Evolutionary conservation across 805 yeast species (phyloP).

Genomic region (Wickerhamomyces queroliae): DNA sequence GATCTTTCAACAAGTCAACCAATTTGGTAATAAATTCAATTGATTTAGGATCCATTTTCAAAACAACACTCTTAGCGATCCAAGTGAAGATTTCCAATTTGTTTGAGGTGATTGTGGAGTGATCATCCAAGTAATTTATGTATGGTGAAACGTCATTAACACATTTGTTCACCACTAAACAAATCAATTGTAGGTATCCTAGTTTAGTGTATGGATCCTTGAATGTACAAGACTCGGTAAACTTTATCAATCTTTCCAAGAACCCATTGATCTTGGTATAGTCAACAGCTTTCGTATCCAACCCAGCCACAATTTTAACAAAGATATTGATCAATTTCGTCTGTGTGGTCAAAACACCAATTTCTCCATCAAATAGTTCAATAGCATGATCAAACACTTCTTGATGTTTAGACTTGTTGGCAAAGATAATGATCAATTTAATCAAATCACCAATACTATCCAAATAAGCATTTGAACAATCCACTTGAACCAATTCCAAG

Average conservation of each 20-base stretch:
- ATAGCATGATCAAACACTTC: slow-evolving; percentile 33
- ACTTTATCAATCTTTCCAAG: slow-evolving; percentile 10
- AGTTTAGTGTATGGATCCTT: slow-evolving; percentile 27
- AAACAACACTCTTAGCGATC: slow-evolving; percentile 64
- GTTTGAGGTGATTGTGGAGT: slow-evolving; percentile 11
- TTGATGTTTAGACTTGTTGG: slow-evolving; percentile 34
- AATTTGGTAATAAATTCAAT: slow-evolving; percentile 27
- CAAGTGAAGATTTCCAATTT: slow-evolving; percentile 57
- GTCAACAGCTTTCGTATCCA: slow-evolving; percentile 38
- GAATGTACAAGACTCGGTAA: slow-evolving; percentile 5
- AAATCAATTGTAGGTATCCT: slow-evolving; percentile 50
- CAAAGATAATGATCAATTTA: slow-evolving; percentile 28
- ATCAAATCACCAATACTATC: slow-evolving; percentile 27
- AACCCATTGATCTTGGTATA: slow-evolving; percentile 13
- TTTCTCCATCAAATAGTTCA: slow-evolving; percentile 27
- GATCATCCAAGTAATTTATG: background rate
- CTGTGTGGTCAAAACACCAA: slow-evolving; percentile 22
- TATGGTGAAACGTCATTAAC: slow-evolving; percentile 1
- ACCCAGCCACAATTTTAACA: slow-evolving; percentile 43
- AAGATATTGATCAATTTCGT: slow-evolving; percentile 31
- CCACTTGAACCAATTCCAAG: slow-evolving; percentile 15
- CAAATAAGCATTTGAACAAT: slow-evolving; percentile 9
- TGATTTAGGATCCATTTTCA: slow-evolving; percentile 45
- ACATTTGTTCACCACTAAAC: slow-evolving; percentile 58
- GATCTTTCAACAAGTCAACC: slow-evolving; percentile 28